Percentiles rank a stretch among this genome's conserved stretches.
Conservation (phyloP, 176 grass and related monocot species). For the Leersia perrieri region DNA sequence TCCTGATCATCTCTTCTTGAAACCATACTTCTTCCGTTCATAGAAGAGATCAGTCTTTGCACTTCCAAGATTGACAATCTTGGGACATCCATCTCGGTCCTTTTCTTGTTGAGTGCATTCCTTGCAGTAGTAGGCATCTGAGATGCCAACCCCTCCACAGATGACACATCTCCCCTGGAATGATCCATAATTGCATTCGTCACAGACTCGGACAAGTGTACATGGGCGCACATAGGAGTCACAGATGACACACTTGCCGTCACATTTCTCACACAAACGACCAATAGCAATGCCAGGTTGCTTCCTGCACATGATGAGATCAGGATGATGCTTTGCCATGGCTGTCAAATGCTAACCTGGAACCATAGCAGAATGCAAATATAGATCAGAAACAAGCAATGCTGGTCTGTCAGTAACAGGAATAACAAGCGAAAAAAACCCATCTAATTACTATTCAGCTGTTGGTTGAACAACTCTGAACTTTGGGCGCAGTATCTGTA, state of each 20-base stretch:
- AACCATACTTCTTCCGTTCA: conserved; percentile 61
- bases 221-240: conserved; percentile 79
- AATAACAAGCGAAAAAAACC: background rate
- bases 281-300: conserved; percentile 77
- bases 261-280: conserved; percentile 74
- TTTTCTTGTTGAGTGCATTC: conserved; percentile 91
- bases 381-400: background rate
- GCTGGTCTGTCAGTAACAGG: background rate
- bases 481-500: background rate
- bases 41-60: conserved; percentile 91
- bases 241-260: conserved; percentile 78
- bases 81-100: conserved; percentile 74
- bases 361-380: background rate
- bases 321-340: conserved; percentile 87
- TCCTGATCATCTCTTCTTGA: conserved; percentile 42
- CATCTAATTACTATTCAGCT: background rate
- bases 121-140: conserved; percentile 86
- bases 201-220: conserved; percentile 69
- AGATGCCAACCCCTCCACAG: conserved; percentile 77
- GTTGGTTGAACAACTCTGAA: background rate
- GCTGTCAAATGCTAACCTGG: conserved; percentile 21
- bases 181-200: conserved; percentile 85
- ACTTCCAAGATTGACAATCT: conserved; percentile 84
- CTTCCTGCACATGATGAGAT: conserved; percentile 90
- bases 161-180: conserved; percentile 90